These are phyloP conservation scores for Blumeria hordei DNA, from an alignment of 2,329 filamentous ascomycete species.

Conservation along the genomic window DNA sequence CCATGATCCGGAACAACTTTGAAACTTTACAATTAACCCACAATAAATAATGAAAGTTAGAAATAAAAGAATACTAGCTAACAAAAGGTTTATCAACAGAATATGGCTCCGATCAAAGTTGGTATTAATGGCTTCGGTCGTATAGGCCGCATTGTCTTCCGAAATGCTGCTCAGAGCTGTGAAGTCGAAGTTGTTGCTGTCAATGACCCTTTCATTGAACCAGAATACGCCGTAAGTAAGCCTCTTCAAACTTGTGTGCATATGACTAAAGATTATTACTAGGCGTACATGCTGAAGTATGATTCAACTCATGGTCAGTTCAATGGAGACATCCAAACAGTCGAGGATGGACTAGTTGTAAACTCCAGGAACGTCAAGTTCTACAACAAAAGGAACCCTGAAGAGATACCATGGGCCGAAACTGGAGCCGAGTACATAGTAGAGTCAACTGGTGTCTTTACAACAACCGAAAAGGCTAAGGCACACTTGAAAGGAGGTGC, in stretches of 20 bases:
- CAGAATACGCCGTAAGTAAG: constrained; percentile 75
- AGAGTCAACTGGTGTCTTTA: constrained; percentile 98
- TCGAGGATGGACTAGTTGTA: constrained; percentile 48
- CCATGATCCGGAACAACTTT: too few relatives aligned
- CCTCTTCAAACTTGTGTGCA: too few relatives aligned
- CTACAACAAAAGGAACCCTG: constrained; percentile 79
- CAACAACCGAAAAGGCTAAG: constrained; percentile 85
- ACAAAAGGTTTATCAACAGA: constrained; percentile 6
- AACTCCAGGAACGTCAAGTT: constrained; percentile 91
- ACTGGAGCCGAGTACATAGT: constrained; percentile 82
- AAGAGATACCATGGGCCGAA: constrained; percentile 72
- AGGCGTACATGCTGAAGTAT: constrained; percentile 99
- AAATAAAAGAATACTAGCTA: neutral
- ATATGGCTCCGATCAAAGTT: constrained; percentile 41
- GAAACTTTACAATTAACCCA: too few relatives aligned
- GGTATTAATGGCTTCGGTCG: constrained; percentile 99
- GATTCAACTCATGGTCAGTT: constrained; percentile 92
- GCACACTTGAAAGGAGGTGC: constrained; percentile 89
- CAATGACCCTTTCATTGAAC: constrained; percentile 99
- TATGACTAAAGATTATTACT: constrained; percentile 4
- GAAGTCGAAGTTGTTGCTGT: constrained; percentile 86
- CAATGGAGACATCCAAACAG: constrained; percentile 67
- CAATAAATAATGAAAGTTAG: too few relatives aligned
- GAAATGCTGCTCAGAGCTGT: constrained; percentile 78
- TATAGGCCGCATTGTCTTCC: constrained; percentile 98